Conservation (phyloP, 352 stramenopile species). For the Pythium rhizo-oryzae region DNA sequence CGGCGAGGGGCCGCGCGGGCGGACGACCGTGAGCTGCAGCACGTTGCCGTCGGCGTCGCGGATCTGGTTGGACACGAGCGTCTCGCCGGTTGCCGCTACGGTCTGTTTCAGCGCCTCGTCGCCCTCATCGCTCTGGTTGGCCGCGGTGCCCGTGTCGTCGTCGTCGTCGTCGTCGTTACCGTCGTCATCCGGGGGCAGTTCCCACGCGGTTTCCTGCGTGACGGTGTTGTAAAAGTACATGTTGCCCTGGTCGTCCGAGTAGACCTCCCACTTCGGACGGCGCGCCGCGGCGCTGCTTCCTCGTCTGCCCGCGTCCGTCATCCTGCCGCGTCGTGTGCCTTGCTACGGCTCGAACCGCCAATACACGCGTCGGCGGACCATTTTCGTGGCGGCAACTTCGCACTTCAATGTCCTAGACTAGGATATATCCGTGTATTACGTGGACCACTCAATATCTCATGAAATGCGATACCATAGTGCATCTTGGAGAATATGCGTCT, state of each 20-base stretch:
- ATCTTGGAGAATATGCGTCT: not conserved
- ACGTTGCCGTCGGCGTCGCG: conserved; percentile 24
- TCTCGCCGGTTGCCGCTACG: conserved; percentile 7
- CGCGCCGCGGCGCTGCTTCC: not conserved
- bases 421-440: not conserved
- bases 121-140: not conserved
- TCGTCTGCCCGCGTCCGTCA: not conserved
- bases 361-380: not conserved
- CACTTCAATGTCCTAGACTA: conserved; percentile 30
- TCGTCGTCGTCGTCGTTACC: conserved; percentile 15
- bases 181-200: conserved; percentile 48
- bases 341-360: too few species aligned
- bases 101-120: not conserved
- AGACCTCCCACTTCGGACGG: conserved; percentile 58
- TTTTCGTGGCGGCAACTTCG: not conserved
- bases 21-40: conserved; percentile 24
- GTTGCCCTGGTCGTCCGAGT: conserved; percentile 64
- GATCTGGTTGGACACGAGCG: conserved; percentile 22
- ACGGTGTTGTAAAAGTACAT: conserved; percentile 78
- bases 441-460: not conserved
- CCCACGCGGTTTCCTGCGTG: conserved; percentile 73
- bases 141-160: not conserved
- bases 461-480: not conserved
- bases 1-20: conserved; percentile 27
- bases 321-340: too few species aligned